phyloP scores from a whole-genome alignment of 1,139 yeast genomes.

The Zygosaccharomyces sapae region DNA sequence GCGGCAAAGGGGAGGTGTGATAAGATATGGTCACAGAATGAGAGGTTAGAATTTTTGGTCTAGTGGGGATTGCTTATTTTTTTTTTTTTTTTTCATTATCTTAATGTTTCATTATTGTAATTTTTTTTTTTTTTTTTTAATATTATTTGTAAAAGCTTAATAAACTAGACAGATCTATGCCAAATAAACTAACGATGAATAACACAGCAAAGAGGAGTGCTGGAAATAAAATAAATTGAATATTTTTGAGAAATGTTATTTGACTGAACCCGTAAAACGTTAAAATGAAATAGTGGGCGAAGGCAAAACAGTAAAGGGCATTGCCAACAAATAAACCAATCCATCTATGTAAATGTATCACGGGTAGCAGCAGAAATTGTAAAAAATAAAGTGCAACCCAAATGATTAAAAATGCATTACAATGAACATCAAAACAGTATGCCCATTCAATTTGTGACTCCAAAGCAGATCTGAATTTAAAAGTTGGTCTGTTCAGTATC shows the following conservation, averaged over 20 bases:
- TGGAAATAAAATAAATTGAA: conserved; percentile 53
- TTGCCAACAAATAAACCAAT: conserved; percentile 70
- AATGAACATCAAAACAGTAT: conserved; percentile 88
- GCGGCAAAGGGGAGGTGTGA: conserved; percentile 10
- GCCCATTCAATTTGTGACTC: conserved; percentile 81
- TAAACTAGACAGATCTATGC: conserved; percentile 47
- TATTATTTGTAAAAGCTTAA: conserved; percentile 26
- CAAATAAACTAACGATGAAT: conserved; percentile 57
- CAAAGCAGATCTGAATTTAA: conserved; percentile 42
- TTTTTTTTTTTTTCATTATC: background rate
- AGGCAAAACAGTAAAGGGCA: conserved; percentile 65
- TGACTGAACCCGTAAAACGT: conserved; percentile 87
- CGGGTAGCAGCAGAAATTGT: conserved; percentile 72
- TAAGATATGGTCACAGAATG: conserved; percentile 11
- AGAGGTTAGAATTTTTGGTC: conserved; percentile 17
- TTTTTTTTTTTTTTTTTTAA: background rate
- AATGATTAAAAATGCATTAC: conserved; percentile 77
- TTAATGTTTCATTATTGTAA: background rate
- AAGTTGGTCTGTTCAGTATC: conserved; percentile 55
- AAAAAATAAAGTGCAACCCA: conserved; percentile 75
- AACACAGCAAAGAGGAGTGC: conserved; percentile 54
- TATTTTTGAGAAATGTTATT: conserved; percentile 67
- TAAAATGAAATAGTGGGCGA: conserved; percentile 70
- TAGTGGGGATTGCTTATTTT: too few species aligned
- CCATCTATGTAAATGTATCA: conserved; percentile 62